Evolutionary conservation across 2,329 filamentous ascomycete species (phyloP), one percentile per base, ranked within the genome.

Genomic region (Lasiodiplodia theobromae): DNA sequence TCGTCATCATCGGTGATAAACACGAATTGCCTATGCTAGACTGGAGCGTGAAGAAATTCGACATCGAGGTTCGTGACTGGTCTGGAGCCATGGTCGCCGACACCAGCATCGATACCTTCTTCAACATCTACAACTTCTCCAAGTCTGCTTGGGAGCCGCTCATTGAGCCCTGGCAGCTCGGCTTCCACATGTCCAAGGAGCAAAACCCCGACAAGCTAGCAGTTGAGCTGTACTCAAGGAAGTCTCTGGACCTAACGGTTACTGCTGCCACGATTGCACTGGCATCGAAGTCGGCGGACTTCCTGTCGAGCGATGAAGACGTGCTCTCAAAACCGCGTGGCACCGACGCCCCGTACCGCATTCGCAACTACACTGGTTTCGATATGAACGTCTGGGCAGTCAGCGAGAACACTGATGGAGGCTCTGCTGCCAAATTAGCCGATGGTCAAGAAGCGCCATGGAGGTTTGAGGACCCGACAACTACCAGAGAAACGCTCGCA

Each of bases 121-220:
- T 96, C 74, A 99, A 98, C 75, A 91, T 99, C 31, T 99, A 97
- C 85, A 99, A 99, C 80, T 99, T 99, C 81, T 96, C 96, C 16
- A 99, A 99, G 79, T 99, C 96, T 0, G 93, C 94, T 3, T 99
- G 96, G 96, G 96, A 99, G 78, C 96, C 96, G 3, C 82, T 99
- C 40, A 89, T 99, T 31, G 96, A 99, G 78, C 96, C 96, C 8
- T 99, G 96, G 96, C 90, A 95, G 72, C 85, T 98, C n/a, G 94
- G 94, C 2, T 89, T 99, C 72, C 93, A 96, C 71, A 88, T 98
- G 77, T 89, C 92, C 0, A 94, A 91, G 73, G 90, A 96, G 69
- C 86, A 89, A 31, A 86, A 88, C 52, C 92, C 91, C 0, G 92
- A 95, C 47, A 85, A 92, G 64, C 82, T 97, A 69, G 92, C 93